These are phyloP conservation scores for Porphyrellus cyaneotinctus DNA, from an alignment of 768 basidiomycete genomes.

Conservation along the genomic window DNA sequence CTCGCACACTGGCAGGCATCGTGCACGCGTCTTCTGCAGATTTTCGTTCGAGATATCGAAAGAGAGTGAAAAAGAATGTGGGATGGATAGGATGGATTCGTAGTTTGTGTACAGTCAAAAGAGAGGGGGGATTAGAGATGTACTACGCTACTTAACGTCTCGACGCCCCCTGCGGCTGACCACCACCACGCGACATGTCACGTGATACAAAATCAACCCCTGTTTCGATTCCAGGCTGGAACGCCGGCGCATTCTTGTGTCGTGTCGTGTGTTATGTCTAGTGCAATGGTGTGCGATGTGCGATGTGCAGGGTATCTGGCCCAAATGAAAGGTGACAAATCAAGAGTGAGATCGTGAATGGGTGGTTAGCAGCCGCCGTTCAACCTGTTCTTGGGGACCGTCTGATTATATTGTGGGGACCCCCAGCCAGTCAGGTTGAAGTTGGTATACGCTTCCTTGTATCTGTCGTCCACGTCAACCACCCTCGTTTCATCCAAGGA, in stretches of 20 bases:
- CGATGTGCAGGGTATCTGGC: background rate
- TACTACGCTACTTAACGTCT: slow-evolving; percentile 11
- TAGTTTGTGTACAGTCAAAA: slow-evolving; percentile 24
- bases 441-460: slow-evolving; percentile 44
- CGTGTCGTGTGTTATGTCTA: background rate
- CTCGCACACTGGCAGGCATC: slow-evolving; percentile 24
- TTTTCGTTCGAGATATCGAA: background rate
- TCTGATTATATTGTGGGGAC: slow-evolving; percentile 39
- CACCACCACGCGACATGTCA: slow-evolving; percentile 18
- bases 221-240: background rate
- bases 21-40: background rate
- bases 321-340: background rate
- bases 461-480: slow-evolving; percentile 22
- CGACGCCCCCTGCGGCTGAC: slow-evolving; percentile 29
- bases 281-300: background rate
- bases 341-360: slow-evolving; percentile 4
- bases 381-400: slow-evolving; percentile 56
- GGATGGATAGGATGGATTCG: slow-evolving; percentile 13
- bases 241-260: background rate
- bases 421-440: slow-evolving; percentile 44
- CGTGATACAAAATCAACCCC: slow-evolving; percentile 30
- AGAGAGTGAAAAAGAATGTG: background rate
- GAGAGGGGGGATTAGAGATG: slow-evolving; percentile 13
- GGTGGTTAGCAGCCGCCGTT: slow-evolving; percentile 27
- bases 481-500: background rate